phyloP scores from a whole-genome alignment of 1,284 basidiomycete genomes.

The Caloboletus firmus region DNA sequence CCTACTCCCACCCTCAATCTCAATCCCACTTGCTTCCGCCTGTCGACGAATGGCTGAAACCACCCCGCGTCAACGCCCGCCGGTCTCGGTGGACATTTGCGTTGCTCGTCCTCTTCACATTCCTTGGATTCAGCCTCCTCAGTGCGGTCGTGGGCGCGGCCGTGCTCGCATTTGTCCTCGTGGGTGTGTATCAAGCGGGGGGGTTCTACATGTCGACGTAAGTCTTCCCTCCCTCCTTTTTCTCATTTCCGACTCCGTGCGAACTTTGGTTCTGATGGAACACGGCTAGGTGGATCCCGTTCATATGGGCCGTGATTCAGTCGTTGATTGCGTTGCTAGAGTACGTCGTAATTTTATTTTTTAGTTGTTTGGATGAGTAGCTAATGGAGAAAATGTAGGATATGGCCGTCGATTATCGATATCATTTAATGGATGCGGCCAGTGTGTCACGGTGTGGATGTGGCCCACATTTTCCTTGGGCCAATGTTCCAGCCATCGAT shows the following conservation, averaged over 20 bases:
- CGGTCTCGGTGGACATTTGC: slow-evolving; percentile 64
- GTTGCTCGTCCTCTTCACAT: slow-evolving; percentile 63
- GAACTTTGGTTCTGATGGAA: neutral
- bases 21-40: neutral
- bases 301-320: slow-evolving; percentile 71
- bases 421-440: slow-evolving; percentile 45
- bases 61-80: slow-evolving; percentile 43
- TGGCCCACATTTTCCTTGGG: neutral
- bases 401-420: slow-evolving; percentile 59
- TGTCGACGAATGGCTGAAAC: slow-evolving; percentile 18
- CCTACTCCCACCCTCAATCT: neutral
- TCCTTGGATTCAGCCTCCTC: slow-evolving; percentile 53
- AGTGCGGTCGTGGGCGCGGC: slow-evolving; percentile 70
- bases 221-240: slow-evolving; percentile 31
- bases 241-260: neutral
- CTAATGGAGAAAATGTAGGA: slow-evolving; percentile 35
- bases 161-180: slow-evolving; percentile 69
- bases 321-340: slow-evolving; percentile 67
- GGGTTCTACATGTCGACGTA: slow-evolving; percentile 80
- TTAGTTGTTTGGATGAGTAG: neutral
- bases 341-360: slow-evolving; percentile 37
- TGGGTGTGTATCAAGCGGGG: slow-evolving; percentile 67
- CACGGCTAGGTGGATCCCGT: slow-evolving; percentile 71
- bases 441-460: neutral
- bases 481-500: neutral